These are phyloP conservation scores for Mallotus nudiflorus DNA, from an alignment of 345 rosid genomes.

Conservation along the genomic window DNA sequence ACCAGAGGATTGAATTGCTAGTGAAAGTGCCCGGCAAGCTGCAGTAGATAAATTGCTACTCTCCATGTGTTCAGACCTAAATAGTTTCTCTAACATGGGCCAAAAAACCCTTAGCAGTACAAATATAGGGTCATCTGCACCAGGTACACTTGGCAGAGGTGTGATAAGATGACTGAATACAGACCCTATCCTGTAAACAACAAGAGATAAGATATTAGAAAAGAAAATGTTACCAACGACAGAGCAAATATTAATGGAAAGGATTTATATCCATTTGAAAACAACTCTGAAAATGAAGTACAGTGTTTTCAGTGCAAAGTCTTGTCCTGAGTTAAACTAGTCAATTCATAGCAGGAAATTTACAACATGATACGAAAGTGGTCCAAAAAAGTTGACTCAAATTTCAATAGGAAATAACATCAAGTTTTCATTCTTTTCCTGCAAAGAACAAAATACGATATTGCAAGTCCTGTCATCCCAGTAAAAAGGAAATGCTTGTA, in stretches of 20 bases:
- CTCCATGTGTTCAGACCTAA: conserved; percentile 82
- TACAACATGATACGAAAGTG: not conserved
- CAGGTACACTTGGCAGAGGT: conserved; percentile 45
- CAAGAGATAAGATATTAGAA: not conserved
- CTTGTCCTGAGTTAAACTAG: not conserved
- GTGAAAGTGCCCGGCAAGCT: conserved; percentile 89
- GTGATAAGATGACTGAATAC: conserved; percentile 74
- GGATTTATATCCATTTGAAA: not conserved
- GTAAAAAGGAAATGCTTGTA: not conserved
- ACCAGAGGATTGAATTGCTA: conserved; percentile 95
- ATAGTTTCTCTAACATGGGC: conserved; percentile 88
- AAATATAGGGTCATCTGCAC: conserved; percentile 64
- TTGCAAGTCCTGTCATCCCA: not conserved
- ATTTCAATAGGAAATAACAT: not conserved
- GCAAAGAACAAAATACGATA: not conserved
- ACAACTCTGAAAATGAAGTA: not conserved
- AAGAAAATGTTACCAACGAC: not conserved
- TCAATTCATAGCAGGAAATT: not conserved
- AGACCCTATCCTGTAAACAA: conserved; percentile 71
- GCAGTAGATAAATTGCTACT: conserved; percentile 73
- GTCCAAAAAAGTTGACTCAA: not conserved
- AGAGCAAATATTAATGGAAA: not conserved
- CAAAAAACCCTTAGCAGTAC: conserved; percentile 70
- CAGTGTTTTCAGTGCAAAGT: not conserved
- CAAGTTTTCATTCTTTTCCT: not conserved